Evolutionary conservation across 1,284 basidiomycete genomes (phyloP), one percentile per base, ranked within the genome.

Genomic region (Agaricales sp.): DNA sequence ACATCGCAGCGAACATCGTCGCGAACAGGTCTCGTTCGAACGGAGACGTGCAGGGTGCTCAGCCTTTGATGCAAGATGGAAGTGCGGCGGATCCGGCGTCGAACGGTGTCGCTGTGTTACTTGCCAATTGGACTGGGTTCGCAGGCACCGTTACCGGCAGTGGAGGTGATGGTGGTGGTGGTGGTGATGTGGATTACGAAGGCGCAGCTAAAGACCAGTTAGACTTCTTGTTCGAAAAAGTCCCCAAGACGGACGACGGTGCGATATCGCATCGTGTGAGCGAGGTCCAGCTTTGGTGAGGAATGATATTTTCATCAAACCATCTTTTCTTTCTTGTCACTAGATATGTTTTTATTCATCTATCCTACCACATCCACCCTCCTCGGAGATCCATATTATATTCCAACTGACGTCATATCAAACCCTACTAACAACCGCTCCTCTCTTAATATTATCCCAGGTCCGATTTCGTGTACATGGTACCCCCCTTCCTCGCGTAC

Each of bases 401-500:
- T 35, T 8, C 30, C n/a, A 35, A 35, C 8, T n/a, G 4, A 46
- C 43, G 48, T 53, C 47, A 46, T 38, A 2, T 24, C 8, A 19
- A 47, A 47, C 13, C 47, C 14, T 22, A 50, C 45, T 21, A 24
- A 44, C n/a, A n/a, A n/a, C n/a, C n/a, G n/a, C n/a, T n/a, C n/a
- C n/a, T n/a, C n/a, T n/a, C n/a, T n/a, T n/a, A n/a, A n/a, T n/a
- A n/a, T 52, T 19, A 35, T 48, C 44, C 3, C 51, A 86, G 83
- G 84, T 77, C 77, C 43, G 87, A 89, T 61, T 89, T 72, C 50
- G 73, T 88, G 4, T 92, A 87, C 65, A 92, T 94, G 91, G 86
- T 87, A 0, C 92, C 93, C 0, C 93, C 93, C 0, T 96, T 94
- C 66, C 65, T 97, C 6, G 91, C 93, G 0, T 92, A 87, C 65